Base-by-base conservation (phyloP, 805 yeast genomes). In the Pichia nakasei region DNA sequence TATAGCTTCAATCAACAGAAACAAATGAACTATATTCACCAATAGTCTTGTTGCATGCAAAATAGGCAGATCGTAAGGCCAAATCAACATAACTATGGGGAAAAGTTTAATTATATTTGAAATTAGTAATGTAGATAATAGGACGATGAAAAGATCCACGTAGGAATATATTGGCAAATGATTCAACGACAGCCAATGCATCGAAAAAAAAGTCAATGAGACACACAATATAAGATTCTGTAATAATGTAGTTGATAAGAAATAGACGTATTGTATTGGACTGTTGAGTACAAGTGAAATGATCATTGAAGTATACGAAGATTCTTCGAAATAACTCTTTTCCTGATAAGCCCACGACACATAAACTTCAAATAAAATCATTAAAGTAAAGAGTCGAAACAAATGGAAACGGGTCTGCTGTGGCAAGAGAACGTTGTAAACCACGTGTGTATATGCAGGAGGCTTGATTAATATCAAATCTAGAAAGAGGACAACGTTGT, bases 311-410 rank as follows among this genome's bases (percentile, higher is more conserved):
- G 57, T 49, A 20, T 46, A 48, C 12, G 43, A 40, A 9, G 44
- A 45, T 33, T 52, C 48, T 21, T 53, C 60, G 27, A 56, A 49
- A 34, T 56, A 55, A 44, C 70, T 73, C 52, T 75, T 78, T 60
- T 91, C 98, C 48, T 84, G 89, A 44, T 81, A 77, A 0, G 95
- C 95, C 97, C 98, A 93, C 1, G 78, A 80, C 42, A 93, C 62
- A 59, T 93, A 93, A 5, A 91, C 91, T 53, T 93, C 97, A 54
- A 91, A 87, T 15, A 93, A 69, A 0, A 85, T 66, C 42, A 83
- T 69, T 33, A 91, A 67, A 3, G 84, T 51, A 51, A 83, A 64
- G 32, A 83, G 62, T 26, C 91, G 9, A 27, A 27, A 27, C 15
- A 27, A 27, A 9, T 27, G 17, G n/a, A 27, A 27, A 15, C 15